These are phyloP conservation scores for Hemisphaericaspora nanyangensis DNA, from an alignment of 805 yeast genomes.

Conservation along the genomic window DNA sequence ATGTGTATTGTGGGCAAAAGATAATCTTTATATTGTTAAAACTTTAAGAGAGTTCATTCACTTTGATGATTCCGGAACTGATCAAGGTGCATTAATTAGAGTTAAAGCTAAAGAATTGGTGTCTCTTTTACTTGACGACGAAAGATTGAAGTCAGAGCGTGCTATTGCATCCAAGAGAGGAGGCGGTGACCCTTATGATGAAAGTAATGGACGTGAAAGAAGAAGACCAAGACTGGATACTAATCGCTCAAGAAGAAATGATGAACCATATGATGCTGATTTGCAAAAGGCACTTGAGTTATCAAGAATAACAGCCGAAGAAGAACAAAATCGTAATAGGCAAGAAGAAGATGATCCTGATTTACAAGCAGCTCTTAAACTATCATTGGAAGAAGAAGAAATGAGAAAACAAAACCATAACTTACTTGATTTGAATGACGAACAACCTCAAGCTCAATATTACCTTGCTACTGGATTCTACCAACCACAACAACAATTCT, in stretches of 20 bases:
- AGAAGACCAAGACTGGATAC: conserved; percentile 21
- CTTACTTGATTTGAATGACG: conserved; percentile 52
- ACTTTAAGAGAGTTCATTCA: conserved; percentile 87
- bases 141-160: conserved; percentile 71
- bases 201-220: conserved; percentile 23
- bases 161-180: conserved; percentile 29
- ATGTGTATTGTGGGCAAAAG: conserved; percentile 89
- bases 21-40: conserved; percentile 81
- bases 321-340: conserved; percentile 54
- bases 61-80: conserved; percentile 70
- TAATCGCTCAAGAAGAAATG: conserved; percentile 16
- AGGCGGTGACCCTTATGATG: conserved; percentile 8
- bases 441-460: conserved; percentile 29
- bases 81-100: conserved; percentile 82
- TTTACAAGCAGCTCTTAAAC: conserved; percentile 62
- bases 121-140: conserved; percentile 74
- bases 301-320: conserved; percentile 77
- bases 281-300: conserved; percentile 77
- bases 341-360: conserved; percentile 51
- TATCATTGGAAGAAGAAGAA: conserved; percentile 76
- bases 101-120: conserved; percentile 89
- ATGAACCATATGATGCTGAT: conserved; percentile 64
- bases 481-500: conserved; percentile 12
- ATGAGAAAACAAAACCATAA: conserved; percentile 51
- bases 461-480: conserved; percentile 24